Base-by-base conservation (phyloP, 352 stramenopile genomes). In the Pythium insidiosum region DNA sequence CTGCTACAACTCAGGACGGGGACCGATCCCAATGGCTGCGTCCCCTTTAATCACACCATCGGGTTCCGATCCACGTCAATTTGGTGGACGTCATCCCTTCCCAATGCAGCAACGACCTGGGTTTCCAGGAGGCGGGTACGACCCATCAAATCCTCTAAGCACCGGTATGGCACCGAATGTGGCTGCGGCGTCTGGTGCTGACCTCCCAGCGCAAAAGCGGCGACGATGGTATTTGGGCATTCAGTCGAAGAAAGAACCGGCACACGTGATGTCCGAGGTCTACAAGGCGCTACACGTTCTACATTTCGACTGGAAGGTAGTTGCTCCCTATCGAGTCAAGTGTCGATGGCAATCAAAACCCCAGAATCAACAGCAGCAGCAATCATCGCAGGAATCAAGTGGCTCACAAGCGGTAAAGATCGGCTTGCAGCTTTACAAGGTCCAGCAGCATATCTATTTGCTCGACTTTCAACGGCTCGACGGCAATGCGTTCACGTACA, bases 241-340 rank as follows among this genome's bases (percentile, higher is more conserved):
- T 61, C 97, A 99, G 78, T 98, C 87, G 56, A 98, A 99, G 66
- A 99, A 99, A 67, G 96, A 99, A 53, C 95, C 97, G 11, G 95
- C 94, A 26, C 95, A 99, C 58, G 96, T 99, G 26, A 99, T 99
- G 96, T 99, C 87, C 16, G 97, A 99, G 65, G 97, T 99, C 19
- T 99, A 99, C 77, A 98, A 98, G 63, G 95, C 96, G 21, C 73
- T 99, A 5, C 86, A 95, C 47, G 85, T 97, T 39, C 74, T 99
- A 22, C 84, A 95, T 42, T 99, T 97, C 58, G 90, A 99, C 58
- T 99, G 96, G 96, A 87, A 97, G 21, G 84, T 97, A 16, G 70
- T 98, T 10, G 96, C 90, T 23, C 94, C 93, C 19, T 99, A 99
- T 58, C 86, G 95, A 31, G 95, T 99, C 53, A 98, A 98, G 58